A percentile compares a stretch with the other conserved stretches of the same genome.
These are phyloP conservation scores for Alternaria infectoria DNA, from an alignment of 2,329 filamentous ascomycete genomes.

Conservation along the genomic window DNA sequence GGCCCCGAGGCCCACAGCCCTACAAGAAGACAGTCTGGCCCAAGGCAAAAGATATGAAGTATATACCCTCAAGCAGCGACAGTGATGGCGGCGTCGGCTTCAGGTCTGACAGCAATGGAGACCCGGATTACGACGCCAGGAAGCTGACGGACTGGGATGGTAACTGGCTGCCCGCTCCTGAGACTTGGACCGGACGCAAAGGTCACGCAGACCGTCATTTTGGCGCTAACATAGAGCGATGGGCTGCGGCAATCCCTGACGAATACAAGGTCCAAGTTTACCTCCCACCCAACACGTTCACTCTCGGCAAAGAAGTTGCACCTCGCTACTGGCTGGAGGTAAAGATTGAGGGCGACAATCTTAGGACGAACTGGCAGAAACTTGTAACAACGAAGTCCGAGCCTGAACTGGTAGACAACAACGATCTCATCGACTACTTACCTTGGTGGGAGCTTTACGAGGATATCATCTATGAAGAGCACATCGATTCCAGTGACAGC, in stretches of 20 bases:
- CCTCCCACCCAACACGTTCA: background rate
- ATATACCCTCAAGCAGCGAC: constrained; percentile 19
- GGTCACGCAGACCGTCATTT: constrained; percentile 39
- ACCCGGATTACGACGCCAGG: constrained; percentile 43
- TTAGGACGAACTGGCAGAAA: constrained; percentile 35
- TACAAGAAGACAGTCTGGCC: constrained; percentile 29
- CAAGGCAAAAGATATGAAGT: constrained; percentile 37
- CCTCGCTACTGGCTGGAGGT: constrained; percentile 38
- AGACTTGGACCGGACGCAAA: constrained; percentile 54
- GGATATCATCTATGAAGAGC: constrained; percentile 1
- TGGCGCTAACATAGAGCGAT: constrained; percentile 40
- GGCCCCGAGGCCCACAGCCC: constrained; percentile 11
- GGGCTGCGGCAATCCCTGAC: constrained; percentile 27
- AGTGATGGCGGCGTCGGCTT: constrained; percentile 30
- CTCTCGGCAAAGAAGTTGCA: constrained; percentile 29
- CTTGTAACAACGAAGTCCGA: constrained; percentile 17
- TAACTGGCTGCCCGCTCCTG: constrained; percentile 53
- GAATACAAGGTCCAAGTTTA: background rate
- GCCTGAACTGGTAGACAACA: constrained; percentile 31
- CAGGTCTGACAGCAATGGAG: constrained; percentile 38
- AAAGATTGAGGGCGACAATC: constrained; percentile 28
- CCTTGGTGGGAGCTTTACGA: constrained; percentile 44
- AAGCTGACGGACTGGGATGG: constrained; percentile 55
- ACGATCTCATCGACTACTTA: constrained; percentile 22
- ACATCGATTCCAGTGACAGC: background rate